A percentile compares a stretch with the other conserved stretches of the same genome.
Evolutionary conservation across 345 rosid genomes (phyloP).

Genomic region (Eucalyptus regnans): DNA sequence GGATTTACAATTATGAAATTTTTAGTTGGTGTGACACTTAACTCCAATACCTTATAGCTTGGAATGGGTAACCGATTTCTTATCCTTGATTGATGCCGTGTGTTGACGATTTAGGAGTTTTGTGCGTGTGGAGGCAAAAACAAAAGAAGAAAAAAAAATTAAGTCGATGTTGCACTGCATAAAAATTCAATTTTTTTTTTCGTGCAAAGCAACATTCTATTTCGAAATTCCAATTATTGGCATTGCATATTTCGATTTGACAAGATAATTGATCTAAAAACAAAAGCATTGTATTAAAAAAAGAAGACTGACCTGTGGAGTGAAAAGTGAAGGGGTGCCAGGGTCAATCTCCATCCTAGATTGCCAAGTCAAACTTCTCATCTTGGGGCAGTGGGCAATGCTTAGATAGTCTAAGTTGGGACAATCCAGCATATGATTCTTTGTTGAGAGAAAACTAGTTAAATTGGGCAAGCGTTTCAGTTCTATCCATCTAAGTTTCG

Average conservation of each 20-base stretch:
- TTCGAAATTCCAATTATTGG: not conserved
- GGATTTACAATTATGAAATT: no score
- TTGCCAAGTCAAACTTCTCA: not conserved
- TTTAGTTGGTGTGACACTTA: no score
- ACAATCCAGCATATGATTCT: not conserved
- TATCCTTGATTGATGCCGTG: fast-evolving
- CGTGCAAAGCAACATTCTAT: fast-evolving
- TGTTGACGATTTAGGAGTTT: not conserved
- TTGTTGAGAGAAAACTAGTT: fast-evolving
- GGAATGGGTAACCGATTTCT: no score
- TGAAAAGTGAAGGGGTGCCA: not conserved
- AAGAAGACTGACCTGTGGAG: fast-evolving
- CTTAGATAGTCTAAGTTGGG: fast-evolving
- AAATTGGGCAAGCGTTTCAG: not conserved
- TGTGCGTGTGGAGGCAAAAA: no score
- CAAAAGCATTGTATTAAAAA: not conserved
- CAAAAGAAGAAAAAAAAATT: no score
- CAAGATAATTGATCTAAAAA: no score
- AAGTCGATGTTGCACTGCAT: not conserved
- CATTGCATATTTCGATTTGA: no score
- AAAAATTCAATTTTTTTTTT: no score
- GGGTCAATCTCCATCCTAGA: not conserved
- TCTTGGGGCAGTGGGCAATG: not conserved
- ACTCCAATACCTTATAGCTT: no score
- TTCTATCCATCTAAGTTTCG: fast-evolving